Evolutionary conservation across 352 stramenopile genomes (phyloP).

Genomic region (Phytophthora sansomeana): DNA sequence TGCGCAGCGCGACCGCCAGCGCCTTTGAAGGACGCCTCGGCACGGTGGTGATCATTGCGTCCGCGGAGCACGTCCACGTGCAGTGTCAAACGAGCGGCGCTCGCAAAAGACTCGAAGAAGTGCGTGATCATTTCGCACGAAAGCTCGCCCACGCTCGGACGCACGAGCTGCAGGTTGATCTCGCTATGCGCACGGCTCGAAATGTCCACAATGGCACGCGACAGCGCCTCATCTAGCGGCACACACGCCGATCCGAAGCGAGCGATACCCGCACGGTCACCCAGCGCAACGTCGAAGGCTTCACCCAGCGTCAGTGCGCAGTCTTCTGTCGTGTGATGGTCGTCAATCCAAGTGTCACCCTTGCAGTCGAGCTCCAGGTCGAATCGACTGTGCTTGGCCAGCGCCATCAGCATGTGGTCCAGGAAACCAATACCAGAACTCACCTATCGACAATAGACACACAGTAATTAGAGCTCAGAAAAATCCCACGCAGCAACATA

Average conservation of each 20-base stretch:
- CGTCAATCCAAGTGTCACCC: conserved; percentile 96
- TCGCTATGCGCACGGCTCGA: conserved; percentile 93
- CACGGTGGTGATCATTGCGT: conserved; percentile 93
- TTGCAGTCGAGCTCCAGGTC: conserved; percentile 91
- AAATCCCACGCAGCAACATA: no score
- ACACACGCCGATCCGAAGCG: conserved; percentile 90
- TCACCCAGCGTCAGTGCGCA: conserved; percentile 94
- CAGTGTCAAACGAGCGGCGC: conserved; percentile 91
- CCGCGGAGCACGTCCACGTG: conserved; percentile 94
- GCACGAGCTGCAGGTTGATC: conserved; percentile 87
- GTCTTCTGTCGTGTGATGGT: conserved; percentile 97
- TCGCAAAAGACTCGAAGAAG: conserved; percentile 95
- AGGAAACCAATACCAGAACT: conserved; percentile 93
- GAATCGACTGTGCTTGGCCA: conserved; percentile 93
- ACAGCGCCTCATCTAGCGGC: conserved; percentile 91
- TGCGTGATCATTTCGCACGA: conserved; percentile 97
- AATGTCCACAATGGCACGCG: conserved; percentile 95
- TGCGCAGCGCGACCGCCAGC: conserved; percentile 85
- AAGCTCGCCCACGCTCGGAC: conserved; percentile 88
- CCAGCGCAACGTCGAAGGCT: conserved; percentile 91
- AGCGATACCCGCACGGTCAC: conserved; percentile 88
- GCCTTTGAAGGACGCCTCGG: conserved; percentile 94
- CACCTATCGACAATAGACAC: conserved; percentile 45
- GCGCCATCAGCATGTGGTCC: conserved; percentile 91
- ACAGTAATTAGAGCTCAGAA: no score